Percentiles rank a stretch among this genome's conserved stretches.
These are phyloP conservation scores for Atkinsonella texensis DNA, from an alignment of 2,329 filamentous ascomycete genomes.

Conservation along the genomic window DNA sequence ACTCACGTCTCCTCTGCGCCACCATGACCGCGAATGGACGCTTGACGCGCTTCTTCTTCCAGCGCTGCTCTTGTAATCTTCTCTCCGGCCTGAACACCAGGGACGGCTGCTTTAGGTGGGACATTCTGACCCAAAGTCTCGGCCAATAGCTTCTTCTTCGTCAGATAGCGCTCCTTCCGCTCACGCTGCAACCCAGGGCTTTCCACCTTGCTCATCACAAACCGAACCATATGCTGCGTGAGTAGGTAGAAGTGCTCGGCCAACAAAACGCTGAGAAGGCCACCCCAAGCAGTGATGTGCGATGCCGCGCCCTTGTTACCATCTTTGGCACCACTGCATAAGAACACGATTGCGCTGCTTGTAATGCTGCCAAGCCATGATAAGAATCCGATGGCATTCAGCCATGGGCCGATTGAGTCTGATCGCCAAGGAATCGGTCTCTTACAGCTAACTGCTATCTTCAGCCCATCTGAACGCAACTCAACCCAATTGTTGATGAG, in stretches of 20 bases:
- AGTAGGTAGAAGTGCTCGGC: constrained; percentile 85
- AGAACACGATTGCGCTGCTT: constrained; percentile 75
- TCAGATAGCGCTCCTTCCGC: constrained; percentile 64
- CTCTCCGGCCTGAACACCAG: constrained; percentile 38
- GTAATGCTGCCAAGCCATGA: constrained; percentile 88
- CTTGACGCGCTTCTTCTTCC: constrained; percentile 48
- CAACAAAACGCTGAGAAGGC: constrained; percentile 72
- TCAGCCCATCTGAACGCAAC: constrained; percentile 83
- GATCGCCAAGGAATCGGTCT: constrained; percentile 81
- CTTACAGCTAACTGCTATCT: constrained; percentile 82
- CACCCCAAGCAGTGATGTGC: constrained; percentile 64
- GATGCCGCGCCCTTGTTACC: constrained; percentile 55
- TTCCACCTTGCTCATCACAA: constrained; percentile 68
- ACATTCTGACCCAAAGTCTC: constrained; percentile 53
- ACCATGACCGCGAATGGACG: constrained; percentile 36
- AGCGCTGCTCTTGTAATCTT: constrained; percentile 53
- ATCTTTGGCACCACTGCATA: constrained; percentile 63
- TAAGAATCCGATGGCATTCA: constrained; percentile 76
- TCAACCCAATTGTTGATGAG: constrained; percentile 95
- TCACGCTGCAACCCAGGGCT: constrained; percentile 80
- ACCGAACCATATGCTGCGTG: constrained; percentile 58
- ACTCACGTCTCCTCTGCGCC: constrained; percentile 39
- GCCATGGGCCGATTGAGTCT: constrained; percentile 90
- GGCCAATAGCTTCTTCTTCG: constrained; percentile 68
- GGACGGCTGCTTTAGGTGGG: constrained; percentile 33